Evolutionary conservation across 257 asterid species (phyloP).

Genomic region (Ajuga chamaepitys): DNA sequence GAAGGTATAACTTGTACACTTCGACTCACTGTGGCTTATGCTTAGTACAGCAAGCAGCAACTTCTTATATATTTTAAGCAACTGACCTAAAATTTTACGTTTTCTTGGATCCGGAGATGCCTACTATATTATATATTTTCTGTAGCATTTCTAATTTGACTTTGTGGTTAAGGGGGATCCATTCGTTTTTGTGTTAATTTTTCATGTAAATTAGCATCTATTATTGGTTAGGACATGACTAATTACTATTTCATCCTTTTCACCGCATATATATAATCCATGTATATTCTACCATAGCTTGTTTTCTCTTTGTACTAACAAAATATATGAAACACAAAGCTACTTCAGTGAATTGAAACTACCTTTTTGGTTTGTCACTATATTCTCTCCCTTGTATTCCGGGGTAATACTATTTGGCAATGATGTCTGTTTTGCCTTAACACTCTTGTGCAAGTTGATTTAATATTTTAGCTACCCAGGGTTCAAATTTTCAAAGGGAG

Average conservation of each 20-base stretch:
- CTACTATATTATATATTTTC: not conserved
- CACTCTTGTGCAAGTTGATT: constrained; percentile 11
- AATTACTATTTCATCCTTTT: not conserved
- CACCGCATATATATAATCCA: not conserved
- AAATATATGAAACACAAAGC: not conserved
- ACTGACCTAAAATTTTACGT: not conserved
- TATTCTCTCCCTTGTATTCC: constrained; percentile 5
- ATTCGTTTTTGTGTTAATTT: not conserved
- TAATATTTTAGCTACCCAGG: constrained; percentile 45
- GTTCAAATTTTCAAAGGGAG: constrained; percentile 60
- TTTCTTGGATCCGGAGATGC: constrained; percentile 2
- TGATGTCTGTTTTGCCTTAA: constrained; percentile 3
- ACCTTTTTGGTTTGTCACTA: not conserved
- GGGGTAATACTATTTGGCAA: constrained; percentile 4
- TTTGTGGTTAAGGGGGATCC: not conserved
- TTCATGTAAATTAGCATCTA: not conserved
- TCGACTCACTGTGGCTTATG: not conserved
- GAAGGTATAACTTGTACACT: constrained; percentile 45
- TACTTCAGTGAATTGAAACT: not conserved
- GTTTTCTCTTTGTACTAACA: constrained; percentile 3
- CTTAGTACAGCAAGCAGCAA: not conserved
- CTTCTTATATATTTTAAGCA: not conserved
- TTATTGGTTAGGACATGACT: constrained; percentile 5
- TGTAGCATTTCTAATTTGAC: not conserved
- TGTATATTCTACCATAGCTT: constrained; percentile 8